Evolutionary conservation across 2,329 filamentous ascomycete genomes (phyloP).

Genomic region (Apiospora phragmitis): DNA sequence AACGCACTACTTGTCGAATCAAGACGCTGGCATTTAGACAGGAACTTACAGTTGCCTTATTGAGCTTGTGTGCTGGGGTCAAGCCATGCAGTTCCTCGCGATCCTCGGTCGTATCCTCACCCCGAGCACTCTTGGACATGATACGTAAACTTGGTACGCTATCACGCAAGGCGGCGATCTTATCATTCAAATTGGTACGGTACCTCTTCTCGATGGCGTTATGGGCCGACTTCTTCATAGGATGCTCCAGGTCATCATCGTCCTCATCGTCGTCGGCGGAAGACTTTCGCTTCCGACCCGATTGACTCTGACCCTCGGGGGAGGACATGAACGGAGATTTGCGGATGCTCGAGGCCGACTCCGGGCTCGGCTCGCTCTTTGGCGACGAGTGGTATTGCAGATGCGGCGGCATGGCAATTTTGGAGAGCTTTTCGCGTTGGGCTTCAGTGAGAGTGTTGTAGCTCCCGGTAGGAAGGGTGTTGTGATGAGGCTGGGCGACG

Average conservation of each 20-base stretch:
- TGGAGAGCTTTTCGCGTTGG: slow-evolving; percentile 61
- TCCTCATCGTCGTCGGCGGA: slow-evolving; percentile 58
- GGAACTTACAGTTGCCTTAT: slow-evolving; percentile 82
- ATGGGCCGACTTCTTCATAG: slow-evolving; percentile 87
- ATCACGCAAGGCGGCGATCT: slow-evolving; percentile 88
- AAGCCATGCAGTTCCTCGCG: slow-evolving; percentile 80
- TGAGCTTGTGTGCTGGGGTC: slow-evolving; percentile 87
- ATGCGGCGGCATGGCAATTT: slow-evolving; percentile 65
- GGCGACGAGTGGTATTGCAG: slow-evolving; percentile 58
- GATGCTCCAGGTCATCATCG: slow-evolving; percentile 61
- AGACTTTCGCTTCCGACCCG: slow-evolving; percentile 69
- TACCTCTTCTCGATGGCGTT: slow-evolving; percentile 99
- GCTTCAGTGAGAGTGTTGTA: slow-evolving; percentile 52
- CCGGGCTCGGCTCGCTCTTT: slow-evolving; percentile 58
- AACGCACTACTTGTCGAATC: neutral
- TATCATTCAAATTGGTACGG: slow-evolving; percentile 93
- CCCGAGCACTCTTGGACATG: slow-evolving; percentile 71
- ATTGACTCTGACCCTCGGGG: slow-evolving; percentile 52
- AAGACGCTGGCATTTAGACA: neutral
- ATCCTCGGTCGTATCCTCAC: slow-evolving; percentile 70
- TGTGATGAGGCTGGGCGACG: slow-evolving; percentile 2
- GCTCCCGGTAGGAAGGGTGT: slow-evolving; percentile 25
- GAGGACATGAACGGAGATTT: slow-evolving; percentile 55
- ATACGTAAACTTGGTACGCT: slow-evolving; percentile 88
- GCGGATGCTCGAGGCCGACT: slow-evolving; percentile 53